phyloP scores from a whole-genome alignment of 164 flowering plant species.

The Aristolochia californica region DNA sequence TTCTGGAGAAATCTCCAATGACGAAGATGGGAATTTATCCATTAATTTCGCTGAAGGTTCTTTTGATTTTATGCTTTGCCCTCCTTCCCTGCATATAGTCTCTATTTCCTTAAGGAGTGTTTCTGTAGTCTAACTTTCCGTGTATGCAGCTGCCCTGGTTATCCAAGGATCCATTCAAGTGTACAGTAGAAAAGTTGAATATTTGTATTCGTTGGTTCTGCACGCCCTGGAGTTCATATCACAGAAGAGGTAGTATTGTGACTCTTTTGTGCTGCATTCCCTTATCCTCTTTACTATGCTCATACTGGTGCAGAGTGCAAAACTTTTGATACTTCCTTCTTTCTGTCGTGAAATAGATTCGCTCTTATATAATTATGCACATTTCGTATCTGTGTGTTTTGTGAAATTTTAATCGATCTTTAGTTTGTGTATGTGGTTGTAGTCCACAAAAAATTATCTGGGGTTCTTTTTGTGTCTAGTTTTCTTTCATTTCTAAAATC shows the following conservation, averaged over 20 bases:
- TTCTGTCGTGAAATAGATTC: too few relatives aligned
- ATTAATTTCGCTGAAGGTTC: constrained; percentile 95
- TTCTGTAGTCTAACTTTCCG: neutral
- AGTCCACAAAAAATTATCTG: too few relatives aligned
- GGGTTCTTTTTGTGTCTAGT: too few relatives aligned
- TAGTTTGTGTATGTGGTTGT: too few relatives aligned
- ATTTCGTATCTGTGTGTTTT: too few relatives aligned
- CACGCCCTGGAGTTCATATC: constrained; percentile 87
- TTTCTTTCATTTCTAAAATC: too few relatives aligned
- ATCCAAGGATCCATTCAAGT: constrained; percentile 95
- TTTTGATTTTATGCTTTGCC: neutral
- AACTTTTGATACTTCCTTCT: too few relatives aligned
- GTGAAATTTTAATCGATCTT: too few relatives aligned
- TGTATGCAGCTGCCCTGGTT: constrained; percentile 67
- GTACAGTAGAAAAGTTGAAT: constrained; percentile 89
- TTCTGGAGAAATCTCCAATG: constrained; percentile 52
- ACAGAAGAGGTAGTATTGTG: constrained; percentile 71
- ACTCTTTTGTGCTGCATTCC: too few relatives aligned
- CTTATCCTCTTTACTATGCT: too few relatives aligned
- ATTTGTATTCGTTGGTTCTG: constrained; percentile 69
- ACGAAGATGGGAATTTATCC: constrained; percentile 28
- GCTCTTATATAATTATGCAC: too few relatives aligned
- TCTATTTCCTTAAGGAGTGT: neutral
- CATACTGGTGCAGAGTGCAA: too few relatives aligned
- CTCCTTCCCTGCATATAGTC: neutral